These are phyloP conservation scores for Raphanus raphanistrum DNA, from an alignment of 345 rosid genomes.

Conservation along the genomic window DNA sequence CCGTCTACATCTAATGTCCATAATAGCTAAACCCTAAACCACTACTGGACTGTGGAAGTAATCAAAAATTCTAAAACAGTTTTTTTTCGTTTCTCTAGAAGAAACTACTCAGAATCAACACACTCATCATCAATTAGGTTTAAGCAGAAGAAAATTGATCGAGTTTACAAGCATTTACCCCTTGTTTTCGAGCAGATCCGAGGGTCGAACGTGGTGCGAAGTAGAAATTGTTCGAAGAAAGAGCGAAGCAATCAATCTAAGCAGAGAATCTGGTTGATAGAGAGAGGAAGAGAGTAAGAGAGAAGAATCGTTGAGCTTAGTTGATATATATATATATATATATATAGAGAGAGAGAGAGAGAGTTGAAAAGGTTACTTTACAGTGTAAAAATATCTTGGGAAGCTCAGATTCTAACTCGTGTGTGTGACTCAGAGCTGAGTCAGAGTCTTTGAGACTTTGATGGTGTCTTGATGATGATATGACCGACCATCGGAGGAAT, in stretches of 20 bases:
- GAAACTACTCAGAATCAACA: neutral
- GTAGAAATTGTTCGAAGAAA: neutral
- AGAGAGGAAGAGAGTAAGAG: neutral
- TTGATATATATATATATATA: neutral
- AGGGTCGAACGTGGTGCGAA: neutral
- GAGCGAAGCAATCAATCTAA: neutral
- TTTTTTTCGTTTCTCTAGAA: neutral
- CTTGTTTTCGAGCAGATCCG: conserved; percentile 27
- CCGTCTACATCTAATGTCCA: too few species aligned
- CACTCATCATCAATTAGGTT: neutral
- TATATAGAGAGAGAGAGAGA: neutral
- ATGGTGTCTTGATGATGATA: neutral
- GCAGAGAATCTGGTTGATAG: conserved; percentile 10
- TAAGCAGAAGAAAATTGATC: conserved; percentile 5
- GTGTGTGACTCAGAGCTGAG: conserved; percentile 31
- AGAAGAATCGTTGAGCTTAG: conserved; percentile 11
- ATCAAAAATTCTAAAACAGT: neutral
- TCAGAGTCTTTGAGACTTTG: conserved; percentile 7
- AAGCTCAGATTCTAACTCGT: conserved; percentile 13
- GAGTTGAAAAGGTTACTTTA: neutral
- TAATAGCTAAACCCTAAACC: too few species aligned
- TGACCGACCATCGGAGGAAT: neutral
- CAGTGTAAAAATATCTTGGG: conserved; percentile 8
- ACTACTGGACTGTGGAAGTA: neutral
- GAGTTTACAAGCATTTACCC: neutral